These are phyloP conservation scores for Chaetothyriales sp. DNA, from an alignment of 2,329 filamentous ascomycete species.

Conservation along the genomic window DNA sequence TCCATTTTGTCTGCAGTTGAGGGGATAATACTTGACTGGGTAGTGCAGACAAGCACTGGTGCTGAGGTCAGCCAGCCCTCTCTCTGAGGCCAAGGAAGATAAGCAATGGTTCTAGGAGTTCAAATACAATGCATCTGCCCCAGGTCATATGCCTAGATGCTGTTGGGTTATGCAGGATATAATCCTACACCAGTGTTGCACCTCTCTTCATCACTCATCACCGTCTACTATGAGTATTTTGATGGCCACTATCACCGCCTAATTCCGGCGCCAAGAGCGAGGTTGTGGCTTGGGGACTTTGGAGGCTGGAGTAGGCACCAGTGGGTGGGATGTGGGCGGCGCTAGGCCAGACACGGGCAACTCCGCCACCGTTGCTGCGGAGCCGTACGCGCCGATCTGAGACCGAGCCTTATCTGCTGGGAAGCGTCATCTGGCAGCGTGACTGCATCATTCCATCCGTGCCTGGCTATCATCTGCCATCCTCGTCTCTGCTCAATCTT, in stretches of 20 bases:
- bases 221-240: background rate
- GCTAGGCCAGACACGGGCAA: background rate
- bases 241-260: background rate
- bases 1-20: background rate
- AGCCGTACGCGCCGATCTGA: background rate
- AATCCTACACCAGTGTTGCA: background rate
- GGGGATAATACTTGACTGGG: background rate
- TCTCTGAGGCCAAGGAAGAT: background rate
- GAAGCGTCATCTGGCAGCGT: background rate
- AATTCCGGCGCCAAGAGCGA: background rate
- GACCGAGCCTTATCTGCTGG: background rate
- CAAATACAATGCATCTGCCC: background rate
- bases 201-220: background rate
- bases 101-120: background rate
- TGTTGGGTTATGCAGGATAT: background rate
- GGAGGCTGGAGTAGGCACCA: too few relatives aligned
- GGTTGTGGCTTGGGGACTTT: background rate
- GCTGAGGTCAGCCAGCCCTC: background rate
- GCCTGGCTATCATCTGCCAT: background rate
- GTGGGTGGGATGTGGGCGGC: too few relatives aligned
- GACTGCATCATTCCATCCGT: background rate
- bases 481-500: constrained; percentile 11
- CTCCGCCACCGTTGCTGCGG: background rate
- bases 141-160: background rate
- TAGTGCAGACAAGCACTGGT: background rate